Base-by-base conservation (phyloP, 2,329 filamentous ascomycete species). In the Nemania sp. region DNA sequence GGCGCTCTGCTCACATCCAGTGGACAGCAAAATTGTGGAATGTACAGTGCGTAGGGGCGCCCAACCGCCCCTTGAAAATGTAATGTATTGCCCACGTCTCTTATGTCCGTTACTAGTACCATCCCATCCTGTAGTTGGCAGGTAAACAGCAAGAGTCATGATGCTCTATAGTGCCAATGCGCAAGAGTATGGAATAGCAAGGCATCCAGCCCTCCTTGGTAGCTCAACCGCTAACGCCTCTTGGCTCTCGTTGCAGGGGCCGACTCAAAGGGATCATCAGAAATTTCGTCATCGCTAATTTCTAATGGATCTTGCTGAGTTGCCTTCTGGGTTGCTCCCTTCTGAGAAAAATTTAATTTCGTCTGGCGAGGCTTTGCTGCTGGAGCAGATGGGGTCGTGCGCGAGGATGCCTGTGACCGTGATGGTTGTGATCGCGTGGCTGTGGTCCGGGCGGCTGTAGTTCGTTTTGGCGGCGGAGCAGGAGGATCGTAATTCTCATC, bases 271-370 rank as follows among this genome's bases (percentile, higher is more conserved):
- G 77, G 72, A 48, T 84, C 80, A 37, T 84, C 81, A 0, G 79
- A 82, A 39, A 87, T 84, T 67, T 86, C 83, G 64, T 87, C 84
- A 54, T 86, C 83, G 56, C 83, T 86, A 49, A 86, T 80, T 64
- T 86, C 82, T 14, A 81, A 64, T n/a, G 76, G 74, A 28, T 76
- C 69, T 57, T 80, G 76, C 24, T 59, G 56, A 7, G 75, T 73
- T 3, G 73, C 69, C 56, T 69, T 67, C n/a, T n/a, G n/a, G n/a
- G n/a, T n/a, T n/a, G n/a, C n/a, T n/a, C n/a, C n/a, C n/a, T n/a
- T n/a, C 60, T 79, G 73, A 8, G 76, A 77, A 58, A 83, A 82
- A 55, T 72, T 80, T 20, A 82, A 67, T 36, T 69, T 80, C 1
- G 78, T 77, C 66, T 82, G 80, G 45, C 70, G 71, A 37, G 66